A percentile compares a stretch with the other conserved stretches of the same genome.
phyloP scores from a whole-genome alignment of 306 rosid genomes.

The Vicia sativa region DNA sequence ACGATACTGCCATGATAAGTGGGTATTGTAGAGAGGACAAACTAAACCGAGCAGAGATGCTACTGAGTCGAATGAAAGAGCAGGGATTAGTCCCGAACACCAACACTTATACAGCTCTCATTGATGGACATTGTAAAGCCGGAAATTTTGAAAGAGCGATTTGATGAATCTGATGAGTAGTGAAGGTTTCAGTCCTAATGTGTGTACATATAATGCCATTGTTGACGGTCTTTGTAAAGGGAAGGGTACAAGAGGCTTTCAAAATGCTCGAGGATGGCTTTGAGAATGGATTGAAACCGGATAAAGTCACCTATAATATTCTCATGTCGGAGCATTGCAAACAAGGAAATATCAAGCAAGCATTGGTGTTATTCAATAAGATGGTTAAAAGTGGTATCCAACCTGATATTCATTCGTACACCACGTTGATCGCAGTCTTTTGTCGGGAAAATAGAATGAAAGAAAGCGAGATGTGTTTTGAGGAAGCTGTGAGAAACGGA shows the following conservation, averaged over 20 bases:
- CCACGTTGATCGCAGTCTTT: slow-evolving; percentile 72
- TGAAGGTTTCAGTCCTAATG: slow-evolving; percentile 77
- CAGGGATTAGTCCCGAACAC: slow-evolving; percentile 83
- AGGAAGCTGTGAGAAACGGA: slow-evolving; percentile 59
- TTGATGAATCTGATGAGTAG: slow-evolving; percentile 65
- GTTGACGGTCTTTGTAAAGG: slow-evolving; percentile 75
- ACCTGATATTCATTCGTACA: slow-evolving; percentile 77
- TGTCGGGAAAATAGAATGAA: slow-evolving; percentile 66
- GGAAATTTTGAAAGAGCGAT: slow-evolving; percentile 74
- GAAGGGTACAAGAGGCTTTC: slow-evolving; percentile 71
- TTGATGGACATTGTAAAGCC: slow-evolving; percentile 73
- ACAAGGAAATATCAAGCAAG: slow-evolving; percentile 55
- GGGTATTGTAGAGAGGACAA: slow-evolving; percentile 81
- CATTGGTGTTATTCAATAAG: slow-evolving; percentile 72
- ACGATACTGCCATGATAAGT: slow-evolving; percentile 86
- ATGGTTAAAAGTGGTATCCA: slow-evolving; percentile 77
- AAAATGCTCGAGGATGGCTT: slow-evolving; percentile 55
- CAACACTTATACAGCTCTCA: slow-evolving; percentile 70
- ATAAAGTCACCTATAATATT: slow-evolving; percentile 71
- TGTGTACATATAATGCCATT: slow-evolving; percentile 75
- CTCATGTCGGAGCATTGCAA: slow-evolving; percentile 80
- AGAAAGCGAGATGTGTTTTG: slow-evolving; percentile 66
- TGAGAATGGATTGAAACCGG: slow-evolving; percentile 52
- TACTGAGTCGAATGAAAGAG: slow-evolving; percentile 80
- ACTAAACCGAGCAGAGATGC: slow-evolving; percentile 83